These are phyloP conservation scores for Ascosphaera apis DNA, from an alignment of 2,329 filamentous ascomycete species.

Conservation along the genomic window DNA sequence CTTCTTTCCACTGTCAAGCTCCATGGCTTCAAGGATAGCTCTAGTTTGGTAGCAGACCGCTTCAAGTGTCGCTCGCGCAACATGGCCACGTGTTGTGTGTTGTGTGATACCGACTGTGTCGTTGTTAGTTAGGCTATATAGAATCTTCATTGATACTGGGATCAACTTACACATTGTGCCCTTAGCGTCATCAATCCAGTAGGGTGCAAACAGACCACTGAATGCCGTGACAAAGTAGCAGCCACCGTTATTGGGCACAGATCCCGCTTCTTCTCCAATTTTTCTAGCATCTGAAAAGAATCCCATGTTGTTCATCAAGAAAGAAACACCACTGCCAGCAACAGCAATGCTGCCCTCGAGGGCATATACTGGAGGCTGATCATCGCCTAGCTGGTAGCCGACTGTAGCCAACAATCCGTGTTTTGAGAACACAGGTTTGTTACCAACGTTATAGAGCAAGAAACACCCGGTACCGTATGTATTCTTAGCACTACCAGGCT, in stretches of 20 bases:
- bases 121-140: conserved; percentile 1
- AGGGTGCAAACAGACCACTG: conserved; percentile 72
- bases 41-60: conserved; percentile 85
- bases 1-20: conserved; percentile 55
- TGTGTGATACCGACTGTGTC: conserved; percentile 49
- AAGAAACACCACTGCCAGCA: conserved; percentile 59
- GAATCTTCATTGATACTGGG: not conserved
- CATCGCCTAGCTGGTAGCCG: conserved; percentile 58
- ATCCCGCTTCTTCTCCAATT: conserved; percentile 40
- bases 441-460: conserved; percentile 69
- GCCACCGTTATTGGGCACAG: conserved; percentile 54
- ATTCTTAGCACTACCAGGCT: conserved; percentile 64
- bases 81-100: conserved; percentile 64
- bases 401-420: conserved; percentile 70
- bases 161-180: conserved; percentile 49
- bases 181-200: conserved; percentile 85
- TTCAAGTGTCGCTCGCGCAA: conserved; percentile 72
- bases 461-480: conserved; percentile 84
- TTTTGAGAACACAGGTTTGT: conserved; percentile 62
- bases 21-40: conserved; percentile 81
- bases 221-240: conserved; percentile 79
- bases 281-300: conserved; percentile 38
- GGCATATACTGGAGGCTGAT: conserved; percentile 50
- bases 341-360: conserved; percentile 69
- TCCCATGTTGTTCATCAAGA: conserved; percentile 41